Evolutionary conservation across 176 grass and related monocot species (phyloP).

Genomic region (Hordeum marinum): DNA sequence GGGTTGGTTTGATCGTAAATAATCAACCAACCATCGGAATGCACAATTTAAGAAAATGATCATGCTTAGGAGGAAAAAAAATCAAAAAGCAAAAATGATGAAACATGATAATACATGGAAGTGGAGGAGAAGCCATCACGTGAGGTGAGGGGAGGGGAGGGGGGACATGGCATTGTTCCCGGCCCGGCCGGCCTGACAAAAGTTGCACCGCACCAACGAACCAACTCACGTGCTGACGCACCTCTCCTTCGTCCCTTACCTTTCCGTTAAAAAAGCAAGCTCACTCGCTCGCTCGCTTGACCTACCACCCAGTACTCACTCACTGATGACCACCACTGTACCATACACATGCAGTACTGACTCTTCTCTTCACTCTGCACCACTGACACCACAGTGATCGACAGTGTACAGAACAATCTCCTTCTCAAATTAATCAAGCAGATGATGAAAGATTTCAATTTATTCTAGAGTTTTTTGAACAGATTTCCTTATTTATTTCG

Average conservation of each 20-base stretch:
- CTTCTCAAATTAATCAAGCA: too few relatives aligned
- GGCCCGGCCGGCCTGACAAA: slow-evolving; percentile 32
- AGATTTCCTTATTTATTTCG: slow-evolving; percentile 28
- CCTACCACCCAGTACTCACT: not conserved
- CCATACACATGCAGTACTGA: not conserved
- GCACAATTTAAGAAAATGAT: too few relatives aligned
- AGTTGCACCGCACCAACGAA: slow-evolving; percentile 35
- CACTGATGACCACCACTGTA: not conserved
- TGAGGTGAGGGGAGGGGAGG: slow-evolving; percentile 14
- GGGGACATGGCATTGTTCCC: slow-evolving; percentile 21
- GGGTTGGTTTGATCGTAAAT: too few relatives aligned
- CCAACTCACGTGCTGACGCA: slow-evolving; percentile 51
- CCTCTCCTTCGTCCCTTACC: not conserved
- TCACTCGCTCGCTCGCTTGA: not conserved
- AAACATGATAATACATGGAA: too few relatives aligned
- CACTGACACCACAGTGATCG: not conserved
- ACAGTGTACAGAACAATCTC: not conserved
- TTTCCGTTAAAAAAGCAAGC: not conserved
- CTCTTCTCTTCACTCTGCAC: slow-evolving; percentile 12
- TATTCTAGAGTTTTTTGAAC: not conserved
- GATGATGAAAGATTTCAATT: not conserved
- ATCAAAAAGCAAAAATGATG: too few relatives aligned
- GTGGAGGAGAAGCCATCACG: not conserved
- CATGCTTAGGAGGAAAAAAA: too few relatives aligned
- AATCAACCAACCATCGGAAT: too few relatives aligned